phyloP scores from a whole-genome alignment of 306 rosid genomes.

The Ziziphus jujuba region DNA sequence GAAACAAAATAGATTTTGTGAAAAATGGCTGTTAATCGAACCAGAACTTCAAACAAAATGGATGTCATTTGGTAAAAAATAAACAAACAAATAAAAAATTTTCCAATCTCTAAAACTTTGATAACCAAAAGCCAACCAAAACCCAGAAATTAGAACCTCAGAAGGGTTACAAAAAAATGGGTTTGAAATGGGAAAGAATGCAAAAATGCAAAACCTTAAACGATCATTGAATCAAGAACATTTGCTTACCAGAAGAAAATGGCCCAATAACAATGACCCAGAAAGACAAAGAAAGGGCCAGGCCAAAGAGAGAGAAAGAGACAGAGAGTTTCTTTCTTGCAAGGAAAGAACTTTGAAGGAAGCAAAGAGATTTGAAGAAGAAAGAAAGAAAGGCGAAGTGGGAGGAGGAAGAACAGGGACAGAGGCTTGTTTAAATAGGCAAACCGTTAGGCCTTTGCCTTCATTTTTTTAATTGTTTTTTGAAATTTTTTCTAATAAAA shows the following conservation, averaged over 20 bases:
- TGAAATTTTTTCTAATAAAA: background rate
- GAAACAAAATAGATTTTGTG: background rate
- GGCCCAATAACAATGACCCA: slow-evolving; percentile 10
- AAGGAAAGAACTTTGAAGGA: slow-evolving; percentile 27
- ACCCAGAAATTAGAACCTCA: slow-evolving; percentile 15
- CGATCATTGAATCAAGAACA: slow-evolving; percentile 14
- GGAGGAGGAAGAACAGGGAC: slow-evolving; percentile 50
- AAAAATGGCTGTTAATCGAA: too few species aligned
- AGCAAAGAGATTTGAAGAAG: slow-evolving; percentile 20
- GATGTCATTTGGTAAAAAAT: background rate
- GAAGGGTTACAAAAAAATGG: slow-evolving; percentile 2
- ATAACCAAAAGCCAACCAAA: slow-evolving; percentile 10
- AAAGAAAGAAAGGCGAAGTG: slow-evolving; percentile 40
- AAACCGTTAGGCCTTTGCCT: slow-evolving; percentile 20
- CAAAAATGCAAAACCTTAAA: background rate
- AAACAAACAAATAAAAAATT: too few species aligned
- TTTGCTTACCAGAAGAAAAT: slow-evolving; percentile 39
- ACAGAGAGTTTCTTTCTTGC: slow-evolving; percentile 24
- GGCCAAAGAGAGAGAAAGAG: slow-evolving; percentile 28
- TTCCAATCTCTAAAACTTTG: too few species aligned
- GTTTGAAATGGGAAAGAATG: slow-evolving; percentile 21
- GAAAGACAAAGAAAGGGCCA: slow-evolving; percentile 15
- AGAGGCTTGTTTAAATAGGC: slow-evolving; percentile 53
- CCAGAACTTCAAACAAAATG: background rate
- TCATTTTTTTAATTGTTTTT: slow-evolving; percentile 1